Percentiles rank a stretch among this genome's conserved stretches.
These are phyloP conservation scores for Mallotus nudiflorus DNA, from an alignment of 345 rosid species.

Conservation along the genomic window DNA sequence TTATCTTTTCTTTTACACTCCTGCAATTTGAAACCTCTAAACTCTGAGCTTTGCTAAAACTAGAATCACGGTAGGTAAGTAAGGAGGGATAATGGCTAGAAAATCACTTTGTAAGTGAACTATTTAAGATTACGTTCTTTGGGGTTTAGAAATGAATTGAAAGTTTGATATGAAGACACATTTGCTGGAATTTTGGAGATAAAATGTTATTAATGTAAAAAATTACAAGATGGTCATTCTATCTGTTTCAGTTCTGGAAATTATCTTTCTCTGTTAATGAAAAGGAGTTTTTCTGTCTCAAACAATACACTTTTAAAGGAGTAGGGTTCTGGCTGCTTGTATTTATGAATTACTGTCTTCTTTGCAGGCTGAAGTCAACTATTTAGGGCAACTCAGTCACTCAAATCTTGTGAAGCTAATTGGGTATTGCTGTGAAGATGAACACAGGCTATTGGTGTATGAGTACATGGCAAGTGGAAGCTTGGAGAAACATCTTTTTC, in stretches of 20 bases:
- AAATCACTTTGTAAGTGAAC: neutral
- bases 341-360: conserved; percentile 13
- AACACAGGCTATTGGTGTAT: conserved; percentile 81
- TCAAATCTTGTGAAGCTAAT: conserved; percentile 93
- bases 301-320: neutral
- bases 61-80: neutral
- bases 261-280: neutral
- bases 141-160: neutral
- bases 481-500: conserved; percentile 92
- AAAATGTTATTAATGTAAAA: neutral
- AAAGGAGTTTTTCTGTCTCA: neutral
- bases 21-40: neutral
- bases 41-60: neutral
- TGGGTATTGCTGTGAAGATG: conserved; percentile 98
- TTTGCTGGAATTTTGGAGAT: neutral
- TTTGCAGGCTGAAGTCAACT: conserved; percentile 90
- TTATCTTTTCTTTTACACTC: too few species aligned
- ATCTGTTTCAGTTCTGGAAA: neutral
- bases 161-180: neutral
- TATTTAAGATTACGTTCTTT: neutral
- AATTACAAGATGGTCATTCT: neutral
- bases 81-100: neutral
- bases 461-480: conserved; percentile 96
- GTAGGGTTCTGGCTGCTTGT: neutral
- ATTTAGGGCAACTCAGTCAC: conserved; percentile 90